These are phyloP conservation scores for Colletotrichum falcatum DNA, from an alignment of 2,329 filamentous ascomycete species.

Conservation along the genomic window DNA sequence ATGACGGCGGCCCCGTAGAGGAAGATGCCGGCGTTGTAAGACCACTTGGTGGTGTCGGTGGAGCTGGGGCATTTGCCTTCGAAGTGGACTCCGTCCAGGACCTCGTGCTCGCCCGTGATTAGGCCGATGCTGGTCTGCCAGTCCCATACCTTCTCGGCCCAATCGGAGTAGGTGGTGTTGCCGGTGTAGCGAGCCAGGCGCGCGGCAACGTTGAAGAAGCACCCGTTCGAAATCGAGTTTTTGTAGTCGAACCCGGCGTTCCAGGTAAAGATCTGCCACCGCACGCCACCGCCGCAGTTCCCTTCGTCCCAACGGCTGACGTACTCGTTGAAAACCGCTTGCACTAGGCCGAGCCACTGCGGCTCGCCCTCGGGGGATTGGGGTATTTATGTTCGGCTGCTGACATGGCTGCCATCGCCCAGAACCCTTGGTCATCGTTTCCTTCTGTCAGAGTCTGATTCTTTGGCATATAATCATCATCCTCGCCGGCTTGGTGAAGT, in stretches of 20 bases:
- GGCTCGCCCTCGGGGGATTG: constrained; percentile 72
- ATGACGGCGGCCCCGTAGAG: constrained; percentile 71
- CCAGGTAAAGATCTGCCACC: constrained; percentile 87
- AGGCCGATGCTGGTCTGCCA: constrained; percentile 70
- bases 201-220: constrained; percentile 76
- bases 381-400: constrained; percentile 83
- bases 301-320: constrained; percentile 76
- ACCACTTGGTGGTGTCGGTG: constrained; percentile 72
- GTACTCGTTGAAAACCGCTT: constrained; percentile 86
- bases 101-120: constrained; percentile 64
- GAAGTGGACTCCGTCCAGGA: constrained; percentile 63
- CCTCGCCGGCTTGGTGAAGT: constrained; percentile 69
- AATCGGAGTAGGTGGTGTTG: constrained; percentile 81
- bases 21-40: constrained; percentile 76
- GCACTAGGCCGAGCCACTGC: constrained; percentile 81
- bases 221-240: constrained; percentile 76
- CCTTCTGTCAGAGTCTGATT: constrained; percentile 72
- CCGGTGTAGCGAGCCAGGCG: constrained; percentile 82
- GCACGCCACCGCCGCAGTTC: constrained; percentile 78
- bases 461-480: constrained; percentile 73
- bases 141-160: constrained; percentile 78
- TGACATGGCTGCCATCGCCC: constrained; percentile 82
- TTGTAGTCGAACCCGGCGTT: constrained; percentile 79
- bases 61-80: constrained; percentile 68
- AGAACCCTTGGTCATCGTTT: constrained; percentile 86